Evolutionary conservation across 345 rosid genomes (phyloP), one percentile per base, ranked within the genome.

Genomic region (Syzygium aqueum): DNA sequence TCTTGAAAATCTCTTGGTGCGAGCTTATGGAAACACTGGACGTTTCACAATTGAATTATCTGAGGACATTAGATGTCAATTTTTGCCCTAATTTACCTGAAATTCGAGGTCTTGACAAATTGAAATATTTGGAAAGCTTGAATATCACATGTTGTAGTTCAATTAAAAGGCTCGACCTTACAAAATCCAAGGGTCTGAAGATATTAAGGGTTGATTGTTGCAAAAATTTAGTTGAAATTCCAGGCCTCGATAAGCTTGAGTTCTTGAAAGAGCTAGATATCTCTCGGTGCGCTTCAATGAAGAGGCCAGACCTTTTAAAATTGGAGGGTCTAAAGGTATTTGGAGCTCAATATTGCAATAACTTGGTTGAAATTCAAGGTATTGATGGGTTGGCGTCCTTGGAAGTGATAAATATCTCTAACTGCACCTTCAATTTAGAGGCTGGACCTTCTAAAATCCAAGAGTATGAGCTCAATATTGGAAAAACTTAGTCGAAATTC

Each of bases 111-210:
- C 28, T 57, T 25, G 63, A 57, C 14, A 25, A 25, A 25, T 57
- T 57, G 61, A 5, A 11, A 57, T 25, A 9, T 57, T 25, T 57
- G 61, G 61, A 56, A 56, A 23, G n/a, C 5, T 56, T 56, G n/a
- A 4, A 8, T 2, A 23, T 25, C 6, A 0, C 4, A 1, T 0
- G 2, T 4, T 57, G 63, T 0, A 1, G 0, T 8, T 56, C n/a
- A 23, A 8, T 56, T 22, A 12, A 22, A 56, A 22, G 12, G n/a
- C n/a, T 56, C 2, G 59, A 54, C 27, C 59, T 54, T 22, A 3
- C 59, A 3, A 3, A 54, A 7, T 54, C 59, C 27, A 22, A 54
- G 25, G 27, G 27, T 3, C 2, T 54, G 11, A 54, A 54, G 59
- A 3, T 2, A 8, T 54, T 54, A 22, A 14, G 2, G 1, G 54